Evolutionary conservation across 2,329 filamentous ascomycete species (phyloP).

Genomic region (Diplodia sapinea): DNA sequence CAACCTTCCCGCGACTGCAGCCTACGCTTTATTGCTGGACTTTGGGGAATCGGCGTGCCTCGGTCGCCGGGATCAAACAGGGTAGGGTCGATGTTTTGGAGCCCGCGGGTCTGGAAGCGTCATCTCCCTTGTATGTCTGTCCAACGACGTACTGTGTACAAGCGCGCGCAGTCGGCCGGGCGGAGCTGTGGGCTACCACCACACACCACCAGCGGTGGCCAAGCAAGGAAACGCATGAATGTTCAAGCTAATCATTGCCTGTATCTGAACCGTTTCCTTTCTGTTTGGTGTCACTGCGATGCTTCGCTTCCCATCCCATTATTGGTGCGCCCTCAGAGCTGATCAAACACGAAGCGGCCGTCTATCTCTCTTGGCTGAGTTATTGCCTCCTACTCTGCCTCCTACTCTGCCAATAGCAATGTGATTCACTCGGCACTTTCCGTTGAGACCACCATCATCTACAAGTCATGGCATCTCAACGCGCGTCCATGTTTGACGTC

Average conservation of each 20-base stretch:
- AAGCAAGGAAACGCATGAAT: slow-evolving; percentile 14
- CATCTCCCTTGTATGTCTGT: neutral
- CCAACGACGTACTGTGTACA: slow-evolving; percentile 13
- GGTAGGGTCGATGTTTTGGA: neutral
- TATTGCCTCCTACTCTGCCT: neutral
- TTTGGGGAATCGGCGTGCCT: neutral
- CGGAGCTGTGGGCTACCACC: neutral
- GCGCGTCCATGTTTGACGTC: neutral
- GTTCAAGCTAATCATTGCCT: neutral
- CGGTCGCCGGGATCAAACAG: neutral
- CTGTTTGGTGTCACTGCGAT: slow-evolving; percentile 20
- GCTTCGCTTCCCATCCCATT: neutral
- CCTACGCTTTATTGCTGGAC: neutral
- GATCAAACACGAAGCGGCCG: slow-evolving; percentile 5
- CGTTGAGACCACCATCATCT: neutral
- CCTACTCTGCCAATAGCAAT: neutral
- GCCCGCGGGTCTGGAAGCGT: neutral
- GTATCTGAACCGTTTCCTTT: slow-evolving; percentile 10
- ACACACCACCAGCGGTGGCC: neutral
- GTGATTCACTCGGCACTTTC: neutral
- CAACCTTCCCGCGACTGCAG: neutral
- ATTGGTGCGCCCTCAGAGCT: neutral
- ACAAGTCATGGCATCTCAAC: slow-evolving; percentile 1
- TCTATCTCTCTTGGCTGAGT: neutral
- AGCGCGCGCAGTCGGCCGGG: slow-evolving; percentile 11